Conservation (phyloP, 164 flowering plant genomes). For the Cinnamomum micranthum region DNA sequence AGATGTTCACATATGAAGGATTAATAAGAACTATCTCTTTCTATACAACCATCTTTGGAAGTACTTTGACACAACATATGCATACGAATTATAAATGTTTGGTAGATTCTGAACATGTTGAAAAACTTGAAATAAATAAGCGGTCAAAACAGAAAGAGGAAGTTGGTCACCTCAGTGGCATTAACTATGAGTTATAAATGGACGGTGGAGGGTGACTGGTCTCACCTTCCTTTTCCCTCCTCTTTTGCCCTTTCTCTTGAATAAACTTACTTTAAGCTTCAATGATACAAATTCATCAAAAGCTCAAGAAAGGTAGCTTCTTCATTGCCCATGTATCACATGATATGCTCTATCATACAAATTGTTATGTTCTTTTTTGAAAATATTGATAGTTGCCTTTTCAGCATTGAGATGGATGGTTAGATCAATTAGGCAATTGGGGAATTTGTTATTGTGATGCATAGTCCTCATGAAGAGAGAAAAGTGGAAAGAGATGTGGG, state of each 20-base stretch:
- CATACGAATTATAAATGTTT: background rate
- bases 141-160: background rate
- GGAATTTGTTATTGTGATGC: background rate
- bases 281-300: background rate
- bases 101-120: background rate
- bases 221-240: background rate
- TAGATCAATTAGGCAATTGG: background rate
- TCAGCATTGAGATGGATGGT: slow-evolving; percentile 4
- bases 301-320: background rate
- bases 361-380: background rate
- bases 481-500: background rate
- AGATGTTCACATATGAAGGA: background rate
- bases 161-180: background rate
- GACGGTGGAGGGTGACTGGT: background rate
- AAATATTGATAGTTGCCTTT: background rate
- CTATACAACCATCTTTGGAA: background rate
- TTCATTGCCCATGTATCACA: background rate
- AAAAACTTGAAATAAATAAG: background rate
- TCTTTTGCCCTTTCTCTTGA: background rate
- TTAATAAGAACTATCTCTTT: too few relatives aligned
- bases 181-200: too few relatives aligned
- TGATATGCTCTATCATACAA: background rate
- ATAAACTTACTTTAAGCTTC: background rate
- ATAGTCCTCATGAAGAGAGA: background rate
- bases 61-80: background rate